Base-by-base conservation (phyloP, 768 basidiomycete genomes). In the Tulasnella sp. region DNA sequence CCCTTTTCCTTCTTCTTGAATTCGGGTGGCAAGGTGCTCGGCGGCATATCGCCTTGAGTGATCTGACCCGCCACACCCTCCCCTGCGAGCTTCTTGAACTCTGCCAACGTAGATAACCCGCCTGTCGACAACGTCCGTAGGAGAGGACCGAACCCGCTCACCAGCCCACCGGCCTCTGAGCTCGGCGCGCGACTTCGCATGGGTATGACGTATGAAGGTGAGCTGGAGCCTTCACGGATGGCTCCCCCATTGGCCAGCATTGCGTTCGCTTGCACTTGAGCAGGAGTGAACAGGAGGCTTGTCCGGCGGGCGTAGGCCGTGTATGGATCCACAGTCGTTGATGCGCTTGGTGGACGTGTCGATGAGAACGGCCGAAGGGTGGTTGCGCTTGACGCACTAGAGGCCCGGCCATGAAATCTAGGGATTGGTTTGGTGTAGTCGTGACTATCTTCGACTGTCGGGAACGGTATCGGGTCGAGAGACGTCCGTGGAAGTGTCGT, bases 1-100 rank as follows among this genome's bases (percentile, higher is more conserved):
- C 19, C 41, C 41, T 19, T 44, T 19, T 42, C 54, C 2, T 46
- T 38, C 7, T 5, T 43, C 48, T 59, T 59, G n/a, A 60, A 62
- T 45, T 60, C 60, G 12, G 19, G 38, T 22, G 62, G 62, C 15
- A 62, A 17, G 17, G 49, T 44, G n/a, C 62, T 62, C 11, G 62
- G 42, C 49, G 62, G 62, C 10, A 49, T 21, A 62, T 62, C 62
- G 27, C 61, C 61, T n/a, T 38, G 58, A 11, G 61, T 54, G 24
- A 62, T 38, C 11, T 24, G 24, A 24, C 27, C 25, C 9, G 31
- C 4, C 53, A 12, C 61, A 12, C 21, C 29, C 24, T 44, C 49
- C 31, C 46, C 60, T 48, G 15, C 45, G 2, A 25, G 34, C 19
- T 59, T 61, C 29, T 25, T 60, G 8, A 31, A 34, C 30, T 59